Conservation (phyloP, 495 filamentous ascomycete species). For the Thozetella sp. region DNA sequence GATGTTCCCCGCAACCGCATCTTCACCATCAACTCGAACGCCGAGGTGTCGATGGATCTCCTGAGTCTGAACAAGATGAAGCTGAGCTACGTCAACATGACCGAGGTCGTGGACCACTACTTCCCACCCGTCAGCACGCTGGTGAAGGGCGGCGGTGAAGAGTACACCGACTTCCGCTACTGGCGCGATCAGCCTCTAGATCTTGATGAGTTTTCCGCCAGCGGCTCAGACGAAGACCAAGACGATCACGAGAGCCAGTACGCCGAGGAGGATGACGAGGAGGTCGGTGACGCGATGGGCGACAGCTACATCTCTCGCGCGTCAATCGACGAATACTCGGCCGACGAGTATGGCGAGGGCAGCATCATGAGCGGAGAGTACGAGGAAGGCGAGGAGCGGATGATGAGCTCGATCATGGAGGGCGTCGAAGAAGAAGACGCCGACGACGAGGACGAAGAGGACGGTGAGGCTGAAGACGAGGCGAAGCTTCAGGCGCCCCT, state of each 20-base stretch:
- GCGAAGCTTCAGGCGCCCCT: conserved; percentile 6
- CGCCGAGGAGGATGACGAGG: conserved; percentile 50
- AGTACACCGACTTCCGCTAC: conserved; percentile 87
- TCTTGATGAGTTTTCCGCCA: conserved; percentile 77
- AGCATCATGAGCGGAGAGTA: conserved; percentile 40
- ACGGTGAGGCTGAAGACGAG: conserved; percentile 33
- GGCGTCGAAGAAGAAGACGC: conserved; percentile 32
- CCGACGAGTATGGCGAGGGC: conserved; percentile 46
- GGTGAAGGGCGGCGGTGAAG: conserved; percentile 77
- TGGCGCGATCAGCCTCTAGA: conserved; percentile 78
- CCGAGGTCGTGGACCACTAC: conserved; percentile 94
- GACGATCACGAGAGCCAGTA: conserved; percentile 39
- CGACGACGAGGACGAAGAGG: conserved; percentile 37
- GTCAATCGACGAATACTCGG: conserved; percentile 52
- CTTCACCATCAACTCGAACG: conserved; percentile 98
- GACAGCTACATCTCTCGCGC: conserved; percentile 63
- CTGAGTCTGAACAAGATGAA: conserved; percentile 92
- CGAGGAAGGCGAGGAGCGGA: conserved; percentile 34
- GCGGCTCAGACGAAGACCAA: conserved; percentile 62
- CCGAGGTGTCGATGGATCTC: conserved; percentile 91
- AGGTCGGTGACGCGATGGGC: conserved; percentile 42
- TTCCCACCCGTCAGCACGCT: conserved; percentile 83
- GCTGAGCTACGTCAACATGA: conserved; percentile 96
- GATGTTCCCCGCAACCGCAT: conserved; percentile 93
- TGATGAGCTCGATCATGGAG: conserved; percentile 22